A percentile compares a stretch with the other conserved stretches of the same genome.
Evolutionary conservation across 345 rosid genomes (phyloP).

Genomic region (Citrus mangshanensis): DNA sequence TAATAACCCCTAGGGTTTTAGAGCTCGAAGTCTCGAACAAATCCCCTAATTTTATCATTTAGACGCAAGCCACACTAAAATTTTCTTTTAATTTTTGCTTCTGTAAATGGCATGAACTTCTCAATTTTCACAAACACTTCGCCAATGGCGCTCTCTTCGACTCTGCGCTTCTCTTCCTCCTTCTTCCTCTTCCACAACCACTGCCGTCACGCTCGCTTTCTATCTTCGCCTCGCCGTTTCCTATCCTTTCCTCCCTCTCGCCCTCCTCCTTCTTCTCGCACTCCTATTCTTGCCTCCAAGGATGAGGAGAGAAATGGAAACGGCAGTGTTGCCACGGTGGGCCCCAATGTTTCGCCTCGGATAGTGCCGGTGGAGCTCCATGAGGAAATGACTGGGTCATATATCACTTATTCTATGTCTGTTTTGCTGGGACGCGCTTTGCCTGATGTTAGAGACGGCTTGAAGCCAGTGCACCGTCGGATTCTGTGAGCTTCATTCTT

Average conservation of each 20-base stretch:
- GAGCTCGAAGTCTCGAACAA: neutral
- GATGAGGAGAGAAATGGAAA: conserved; percentile 30
- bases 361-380: conserved; percentile 71
- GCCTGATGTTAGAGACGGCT: conserved; percentile 91
- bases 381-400: conserved; percentile 86
- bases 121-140: conserved; percentile 28
- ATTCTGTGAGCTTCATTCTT: conserved; percentile 52
- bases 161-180: conserved; percentile 63
- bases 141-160: conserved; percentile 60
- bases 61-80: neutral
- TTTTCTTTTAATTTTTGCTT: neutral
- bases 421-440: conserved; percentile 92
- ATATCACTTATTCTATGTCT: conserved; percentile 89
- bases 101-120: conserved; percentile 36
- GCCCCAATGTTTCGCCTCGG: conserved; percentile 31
- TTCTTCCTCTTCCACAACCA: conserved; percentile 39
- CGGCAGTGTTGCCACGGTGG: conserved; percentile 37
- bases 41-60: neutral
- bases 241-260: conserved; percentile 34
- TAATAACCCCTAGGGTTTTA: neutral
- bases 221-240: conserved; percentile 27
- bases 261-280: conserved; percentile 17
- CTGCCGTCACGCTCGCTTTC: conserved; percentile 20
- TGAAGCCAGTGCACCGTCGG: conserved; percentile 95
- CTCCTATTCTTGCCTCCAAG: conserved; percentile 16